Evolutionary conservation across 805 yeast species (phyloP), one percentile per base, ranked within the genome.

Genomic region (Nakazawaea ishiwadae): DNA sequence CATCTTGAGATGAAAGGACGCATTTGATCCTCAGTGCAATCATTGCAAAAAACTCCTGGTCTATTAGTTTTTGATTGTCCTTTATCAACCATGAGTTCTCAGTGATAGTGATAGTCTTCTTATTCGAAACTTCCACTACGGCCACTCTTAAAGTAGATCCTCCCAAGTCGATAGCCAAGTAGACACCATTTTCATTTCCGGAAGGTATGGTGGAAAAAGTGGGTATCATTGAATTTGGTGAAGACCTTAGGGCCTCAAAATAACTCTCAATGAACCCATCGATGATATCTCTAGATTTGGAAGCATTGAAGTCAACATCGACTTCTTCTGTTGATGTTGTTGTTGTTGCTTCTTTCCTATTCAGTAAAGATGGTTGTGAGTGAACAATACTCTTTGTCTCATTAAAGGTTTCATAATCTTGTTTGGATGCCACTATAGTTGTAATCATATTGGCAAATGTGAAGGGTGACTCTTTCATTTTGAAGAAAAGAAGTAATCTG

Each of bases 141-240:
- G 53, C 58, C 4, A 70, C 57, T 26, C 80, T 59, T 16, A 76
- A 54, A 1, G 81, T 76, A 1, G 77, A 69, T 2, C 83, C 83
- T 4, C 83, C 83, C 37, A 77, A 55, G 47, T 77, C 83, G n/a
- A 77, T 58, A 16, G 62, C 73, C 52, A 68, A 62, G 56, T 45
- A 73, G 14, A 37, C 35, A 5, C 59, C 56, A 3, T 19, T 23
- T 18, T 48, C 48, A n/a, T 37, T 29, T 8, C 52, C 46, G 11
- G 48, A 40, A 3, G 57, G 53, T 9, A 12, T 31, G 10, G 34
- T 18, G n/a, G 36, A 35, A 27, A 30, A 40, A 3, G 39, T 37
- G 5, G 47, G 47, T 11, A 45, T 19, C 51, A 48, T 48, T 12
- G 51, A 34, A 11, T 40, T 45, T 14, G 23, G 8, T 3, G 51